phyloP scores from a whole-genome alignment of 78 protist species.

The Dictyostelium intermedium region DNA sequence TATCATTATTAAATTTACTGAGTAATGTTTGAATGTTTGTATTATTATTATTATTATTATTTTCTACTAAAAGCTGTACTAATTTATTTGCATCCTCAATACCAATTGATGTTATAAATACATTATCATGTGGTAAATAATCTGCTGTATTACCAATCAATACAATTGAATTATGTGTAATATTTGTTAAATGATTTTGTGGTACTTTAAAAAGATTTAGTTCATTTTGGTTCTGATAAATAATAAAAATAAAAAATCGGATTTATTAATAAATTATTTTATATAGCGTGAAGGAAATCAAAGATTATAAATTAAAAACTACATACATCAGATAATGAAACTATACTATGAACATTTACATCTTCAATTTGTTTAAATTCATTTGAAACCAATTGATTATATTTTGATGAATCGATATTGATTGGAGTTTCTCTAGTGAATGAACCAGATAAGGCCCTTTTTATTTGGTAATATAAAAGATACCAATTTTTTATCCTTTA shows the following conservation, averaged over 20 bases:
- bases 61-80: neutral
- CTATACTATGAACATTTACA: conserved; percentile 42
- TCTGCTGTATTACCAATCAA: conserved; percentile 47
- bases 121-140: conserved; percentile 8
- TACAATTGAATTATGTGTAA: neutral
- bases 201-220: neutral
- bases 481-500: neutral
- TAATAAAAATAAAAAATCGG: neutral
- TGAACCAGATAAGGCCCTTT: conserved; percentile 33
- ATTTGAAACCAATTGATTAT: neutral
- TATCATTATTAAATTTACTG: neutral
- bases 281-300: neutral
- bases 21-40: neutral
- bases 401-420: neutral
- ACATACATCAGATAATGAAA: conserved; percentile 25
- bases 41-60: neutral
- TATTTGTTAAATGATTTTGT: neutral
- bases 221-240: neutral
- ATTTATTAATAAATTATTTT: no score
- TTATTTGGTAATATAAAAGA: conserved; percentile 51
- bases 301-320: neutral
- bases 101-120: conserved; percentile 1
- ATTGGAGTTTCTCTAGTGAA: neutral
- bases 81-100: conserved; percentile 30
- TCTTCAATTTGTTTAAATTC: conserved; percentile 38